These are phyloP conservation scores for Malus asiatica DNA, from an alignment of 306 rosid genomes.

Conservation along the genomic window DNA sequence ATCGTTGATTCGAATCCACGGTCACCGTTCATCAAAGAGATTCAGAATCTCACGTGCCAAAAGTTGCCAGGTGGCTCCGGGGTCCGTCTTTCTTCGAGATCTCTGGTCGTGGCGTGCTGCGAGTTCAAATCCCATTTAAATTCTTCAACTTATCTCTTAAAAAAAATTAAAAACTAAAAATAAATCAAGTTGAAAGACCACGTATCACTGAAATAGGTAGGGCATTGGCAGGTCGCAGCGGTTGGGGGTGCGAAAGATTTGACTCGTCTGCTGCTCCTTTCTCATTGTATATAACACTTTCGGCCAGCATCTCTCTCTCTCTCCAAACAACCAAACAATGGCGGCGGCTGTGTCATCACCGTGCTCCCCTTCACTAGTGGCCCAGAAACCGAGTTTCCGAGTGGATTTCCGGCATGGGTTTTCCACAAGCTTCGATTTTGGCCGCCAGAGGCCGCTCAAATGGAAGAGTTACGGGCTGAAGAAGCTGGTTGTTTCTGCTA, in stretches of 20 bases:
- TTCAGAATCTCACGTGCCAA: background rate
- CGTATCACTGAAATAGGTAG: no score
- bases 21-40: background rate
- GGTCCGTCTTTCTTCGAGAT: no score
- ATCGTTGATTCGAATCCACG: background rate
- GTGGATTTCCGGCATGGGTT: conserved; percentile 14
- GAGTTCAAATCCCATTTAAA: no score
- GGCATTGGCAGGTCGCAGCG: no score
- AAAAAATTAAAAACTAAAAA: no score
- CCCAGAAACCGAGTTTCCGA: conserved; percentile 5
- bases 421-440: conserved; percentile 10
- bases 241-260: no score
- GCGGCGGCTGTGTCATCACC: conserved; percentile 26
- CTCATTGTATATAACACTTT: background rate
- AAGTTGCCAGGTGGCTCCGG: background rate
- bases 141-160: no score
- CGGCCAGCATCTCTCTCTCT: background rate
- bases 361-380: background rate
- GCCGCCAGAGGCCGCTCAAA: conserved; percentile 3
- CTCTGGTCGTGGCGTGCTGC: no score
- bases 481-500: conserved; percentile 20
- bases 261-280: no score
- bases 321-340: background rate
- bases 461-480: conserved; percentile 13
- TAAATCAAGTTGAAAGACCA: no score